Evolutionary conservation across 2,329 filamentous ascomycete species (phyloP), one percentile per base, ranked within the genome.

Genomic region (Colletotrichum liriopes): DNA sequence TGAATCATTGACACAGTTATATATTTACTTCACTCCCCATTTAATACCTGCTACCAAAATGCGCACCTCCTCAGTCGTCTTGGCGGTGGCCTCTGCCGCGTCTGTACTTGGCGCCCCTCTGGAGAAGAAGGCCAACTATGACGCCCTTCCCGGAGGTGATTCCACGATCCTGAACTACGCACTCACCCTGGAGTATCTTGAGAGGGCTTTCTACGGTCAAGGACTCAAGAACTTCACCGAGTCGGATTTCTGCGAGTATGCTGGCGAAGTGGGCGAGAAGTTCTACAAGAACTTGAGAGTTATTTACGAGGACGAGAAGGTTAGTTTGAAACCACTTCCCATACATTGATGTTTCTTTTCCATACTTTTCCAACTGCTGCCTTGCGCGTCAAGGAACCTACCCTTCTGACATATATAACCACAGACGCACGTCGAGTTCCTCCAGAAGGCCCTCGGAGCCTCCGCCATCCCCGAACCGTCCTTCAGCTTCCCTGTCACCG

Each of bases 131-230:
- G 70, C 67, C 39, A 68, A 77, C 67, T 77, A 73, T 12, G 75
- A 75, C 26, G 52, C 74, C 26, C 73, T 74, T 11, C 56, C 74
- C 35, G 74, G 74, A 23, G 76, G 75, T 32, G 76, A 75, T 39
- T 65, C 74, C 56, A 77, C 78, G 62, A 86, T 86, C 63, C 81
- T 86, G 65, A 51, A 70, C 80, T 87, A 86, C 63, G 85, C 85
- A 26, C 78, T 87, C 29, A 84, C 84, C 1, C 84, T 89, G 6
- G 88, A 90, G 80, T 84, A 88, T 66, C 85, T 90, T 39, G 91
- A 93, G 81, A 83, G 88, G 73, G 85, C 84, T 67, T 93, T 93
- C 82, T 93, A 93, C 81, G 81, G 83, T 47, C 78, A 91, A 60
- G 91, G 87, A 47, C 83, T 93, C 5, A 79, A 82, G 70, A 90